Conservation (phyloP, 1,284 basidiomycete genomes). For the Puccinia horiana region DNA sequence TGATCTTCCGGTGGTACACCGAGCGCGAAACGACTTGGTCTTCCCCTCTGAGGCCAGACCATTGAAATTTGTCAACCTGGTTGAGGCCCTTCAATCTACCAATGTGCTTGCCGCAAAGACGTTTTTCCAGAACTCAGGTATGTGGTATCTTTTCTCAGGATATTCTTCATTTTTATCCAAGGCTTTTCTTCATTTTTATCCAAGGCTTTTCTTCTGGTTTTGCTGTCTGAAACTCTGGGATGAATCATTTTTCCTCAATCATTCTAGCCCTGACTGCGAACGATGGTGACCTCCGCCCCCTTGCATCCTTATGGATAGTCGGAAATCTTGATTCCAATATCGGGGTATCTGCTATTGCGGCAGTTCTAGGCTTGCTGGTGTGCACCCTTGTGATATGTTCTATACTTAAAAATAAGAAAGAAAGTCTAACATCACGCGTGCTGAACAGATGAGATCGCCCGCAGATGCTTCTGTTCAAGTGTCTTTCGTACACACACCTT, state of each 20-base stretch:
- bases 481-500: conserved; percentile 60
- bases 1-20: conserved; percentile 73
- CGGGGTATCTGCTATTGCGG: conserved; percentile 66
- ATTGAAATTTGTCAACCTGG: conserved; percentile 65
- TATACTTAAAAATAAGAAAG: neutral
- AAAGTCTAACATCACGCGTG: neutral
- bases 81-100: conserved; percentile 62
- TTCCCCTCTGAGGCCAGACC: conserved; percentile 63
- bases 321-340: conserved; percentile 73
- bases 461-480: conserved; percentile 56
- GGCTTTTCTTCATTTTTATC: too few species aligned
- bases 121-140: conserved; percentile 41
- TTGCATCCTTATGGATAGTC: conserved; percentile 68
- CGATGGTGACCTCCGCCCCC: conserved; percentile 53
- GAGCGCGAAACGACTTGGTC: conserved; percentile 72
- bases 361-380: conserved; percentile 70
- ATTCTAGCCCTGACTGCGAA: conserved; percentile 57
- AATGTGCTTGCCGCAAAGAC: conserved; percentile 51
- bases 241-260: conserved; percentile 42
- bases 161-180: conserved; percentile 46
- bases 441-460: conserved; percentile 49
- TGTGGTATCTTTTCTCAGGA: neutral
- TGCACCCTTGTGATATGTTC: conserved; percentile 52
- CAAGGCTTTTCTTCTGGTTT: conserved; percentile 64
- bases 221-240: conserved; percentile 69